Evolutionary conservation across 768 basidiomycete genomes (phyloP), one percentile per base, ranked within the genome.

Genomic region (Roridomyces roridus): DNA sequence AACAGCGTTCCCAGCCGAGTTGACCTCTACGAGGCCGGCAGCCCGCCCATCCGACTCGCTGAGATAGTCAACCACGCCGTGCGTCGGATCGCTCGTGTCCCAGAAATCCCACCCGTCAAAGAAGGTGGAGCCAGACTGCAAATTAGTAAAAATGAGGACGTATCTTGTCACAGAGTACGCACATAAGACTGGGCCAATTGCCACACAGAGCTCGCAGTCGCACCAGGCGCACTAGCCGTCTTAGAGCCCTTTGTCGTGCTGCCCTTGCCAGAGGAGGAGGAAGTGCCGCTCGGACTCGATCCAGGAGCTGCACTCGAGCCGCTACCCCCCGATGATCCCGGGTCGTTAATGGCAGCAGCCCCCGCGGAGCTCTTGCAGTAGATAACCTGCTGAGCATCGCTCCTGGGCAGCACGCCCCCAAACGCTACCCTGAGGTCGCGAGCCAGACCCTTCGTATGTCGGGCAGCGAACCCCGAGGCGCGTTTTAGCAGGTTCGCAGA

Each of bases 91-190:
- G 10, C 75, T 63, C 26, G 62, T 71, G 9, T 79, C 83, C 67
- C 77, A 87, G 74, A 96, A 96, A 64, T 82, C 68, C 89, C 89
- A 96, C 43, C 86, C 88, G 66, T 90, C 76, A 59, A 95, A 96
- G 77, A 97, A 97, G 37, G 77, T 79, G 44, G 73, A 76, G 18
- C 92, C 94, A 45, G 79, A 71, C 86, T 87, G 67, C 41, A 48
- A 36, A 40, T 31, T 53, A 35, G 20, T 31, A 37, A 46, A 36
- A 24, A 36, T 54, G 50, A 66, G 62, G 41, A 49, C 42, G 34
- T 24, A 14, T 25, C 28, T 14, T 2, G 18, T 36, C 37, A 26
- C 25, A 44, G 29, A 25, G 17, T 25, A 79, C 82, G 57, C 66
- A 85, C 86, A 70, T 88, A 86, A 15, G 76, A 75, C 62, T 86